phyloP scores from a whole-genome alignment of 768 basidiomycete genomes.

The Dacryopinax primogenitus region DNA sequence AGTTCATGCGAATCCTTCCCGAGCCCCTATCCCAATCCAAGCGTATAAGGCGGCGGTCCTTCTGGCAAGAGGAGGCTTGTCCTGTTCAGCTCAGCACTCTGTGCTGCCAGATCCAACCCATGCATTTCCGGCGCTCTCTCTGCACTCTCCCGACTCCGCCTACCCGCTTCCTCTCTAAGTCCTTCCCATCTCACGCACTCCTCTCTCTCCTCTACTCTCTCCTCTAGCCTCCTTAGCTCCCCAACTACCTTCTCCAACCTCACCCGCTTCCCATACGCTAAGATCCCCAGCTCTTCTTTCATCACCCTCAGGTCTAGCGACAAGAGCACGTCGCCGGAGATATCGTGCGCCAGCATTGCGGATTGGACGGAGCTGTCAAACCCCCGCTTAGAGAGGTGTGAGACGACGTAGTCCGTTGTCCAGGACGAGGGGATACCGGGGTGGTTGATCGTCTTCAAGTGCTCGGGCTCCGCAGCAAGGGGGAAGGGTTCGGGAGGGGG shows the following conservation, averaged over 20 bases:
- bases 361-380: background rate
- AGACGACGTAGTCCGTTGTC: constrained; percentile 6
- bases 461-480: background rate
- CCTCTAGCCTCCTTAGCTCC: constrained; percentile 23
- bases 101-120: background rate
- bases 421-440: background rate
- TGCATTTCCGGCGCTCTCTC: background rate
- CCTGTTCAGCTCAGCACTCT: background rate
- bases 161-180: background rate
- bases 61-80: background rate
- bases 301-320: constrained; percentile 34
- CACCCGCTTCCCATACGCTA: constrained; percentile 33
- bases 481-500: background rate
- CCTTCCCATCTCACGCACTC: background rate
- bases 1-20: no score
- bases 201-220: background rate
- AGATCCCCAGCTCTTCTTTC: constrained; percentile 33
- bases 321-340: constrained; percentile 35
- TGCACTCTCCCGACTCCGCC: background rate
- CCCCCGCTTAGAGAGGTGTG: background rate
- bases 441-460: constrained; percentile 1
- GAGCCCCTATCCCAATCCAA: background rate
- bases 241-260: constrained; percentile 33
- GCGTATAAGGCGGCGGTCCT: constrained; percentile 1
- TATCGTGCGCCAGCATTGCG: constrained; percentile 31